Evolutionary conservation across 2,329 filamentous ascomycete species (phyloP).

Genomic region (Apiospora koreana): DNA sequence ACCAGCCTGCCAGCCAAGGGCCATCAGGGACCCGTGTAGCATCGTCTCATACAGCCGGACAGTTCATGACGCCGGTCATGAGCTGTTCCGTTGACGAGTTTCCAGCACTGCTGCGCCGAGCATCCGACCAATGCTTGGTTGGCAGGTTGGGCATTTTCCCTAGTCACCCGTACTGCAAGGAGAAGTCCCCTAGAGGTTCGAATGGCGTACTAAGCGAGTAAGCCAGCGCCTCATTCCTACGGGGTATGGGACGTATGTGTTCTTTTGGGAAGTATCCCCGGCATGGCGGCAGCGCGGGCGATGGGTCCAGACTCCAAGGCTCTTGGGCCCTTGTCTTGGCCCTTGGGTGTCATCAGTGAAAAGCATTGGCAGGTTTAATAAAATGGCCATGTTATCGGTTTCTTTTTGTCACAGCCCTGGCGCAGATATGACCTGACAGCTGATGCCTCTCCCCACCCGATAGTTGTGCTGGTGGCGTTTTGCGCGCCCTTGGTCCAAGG

Average conservation of each 20-base stretch:
- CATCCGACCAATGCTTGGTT: neutral
- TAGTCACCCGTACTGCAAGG: neutral
- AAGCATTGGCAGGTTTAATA: neutral
- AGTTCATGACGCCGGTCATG: neutral
- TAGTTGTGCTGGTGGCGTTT: neutral
- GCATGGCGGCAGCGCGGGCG: neutral
- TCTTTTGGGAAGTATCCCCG: constrained; percentile 1
- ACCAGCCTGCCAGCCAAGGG: neutral
- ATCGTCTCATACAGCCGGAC: neutral
- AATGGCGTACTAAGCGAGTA: neutral
- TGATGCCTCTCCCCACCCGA: neutral
- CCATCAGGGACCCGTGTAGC: neutral
- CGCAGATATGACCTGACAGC: neutral
- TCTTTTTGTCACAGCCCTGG: neutral
- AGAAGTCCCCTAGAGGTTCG: neutral
- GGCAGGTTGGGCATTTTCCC: neutral
- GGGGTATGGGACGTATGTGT: neutral
- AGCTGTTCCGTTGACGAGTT: neutral
- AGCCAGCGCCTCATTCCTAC: neutral
- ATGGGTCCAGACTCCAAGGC: constrained; percentile 5
- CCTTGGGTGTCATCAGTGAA: neutral
- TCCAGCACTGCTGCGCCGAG: neutral
- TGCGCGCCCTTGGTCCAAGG: neutral
- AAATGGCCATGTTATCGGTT: neutral
- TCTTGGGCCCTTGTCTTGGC: neutral